Conservation (phyloP, 2,329 filamentous ascomycete genomes). For the Magnaporthiopsis rhizophila region DNA sequence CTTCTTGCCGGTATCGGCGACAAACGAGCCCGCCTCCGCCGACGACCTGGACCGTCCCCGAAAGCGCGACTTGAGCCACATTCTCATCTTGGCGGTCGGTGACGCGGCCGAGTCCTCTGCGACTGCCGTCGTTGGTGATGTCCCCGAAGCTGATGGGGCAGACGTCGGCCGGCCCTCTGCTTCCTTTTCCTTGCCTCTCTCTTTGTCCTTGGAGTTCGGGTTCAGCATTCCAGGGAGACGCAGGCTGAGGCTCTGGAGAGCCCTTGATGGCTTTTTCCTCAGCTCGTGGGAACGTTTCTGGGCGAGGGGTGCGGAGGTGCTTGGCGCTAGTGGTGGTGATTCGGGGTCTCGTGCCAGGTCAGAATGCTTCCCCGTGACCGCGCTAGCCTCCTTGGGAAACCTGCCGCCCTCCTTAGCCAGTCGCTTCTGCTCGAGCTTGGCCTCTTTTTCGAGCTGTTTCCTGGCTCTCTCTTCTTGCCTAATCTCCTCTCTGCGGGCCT, state of each 20-base stretch:
- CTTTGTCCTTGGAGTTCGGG: slow-evolving; percentile 1
- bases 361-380: slow-evolving; percentile 20
- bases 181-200: slow-evolving; percentile 2
- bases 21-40: slow-evolving; percentile 8
- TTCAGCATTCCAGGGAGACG: slow-evolving; percentile 2
- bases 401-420: slow-evolving; percentile 30
- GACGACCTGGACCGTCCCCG: slow-evolving; percentile 23
- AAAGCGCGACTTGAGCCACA: slow-evolving; percentile 36
- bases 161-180: slow-evolving; percentile 1
- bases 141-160: neutral
- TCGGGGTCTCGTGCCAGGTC: slow-evolving; percentile 23
- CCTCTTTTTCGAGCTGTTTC: slow-evolving; percentile 35
- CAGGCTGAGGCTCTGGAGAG: neutral
- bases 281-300: neutral
- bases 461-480: slow-evolving; percentile 50
- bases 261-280: neutral
- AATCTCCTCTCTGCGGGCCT: slow-evolving; percentile 18
- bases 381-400: neutral
- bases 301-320: neutral
- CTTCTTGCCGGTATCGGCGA: neutral
- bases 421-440: slow-evolving; percentile 38
- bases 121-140: neutral
- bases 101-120: slow-evolving; percentile 10
- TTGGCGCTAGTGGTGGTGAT: neutral
- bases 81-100: slow-evolving; percentile 25